Percentiles rank a stretch among this genome's conserved stretches.
Evolutionary conservation across 2,329 filamentous ascomycete species (phyloP).

Genomic region (Colletotrichum incanum): DNA sequence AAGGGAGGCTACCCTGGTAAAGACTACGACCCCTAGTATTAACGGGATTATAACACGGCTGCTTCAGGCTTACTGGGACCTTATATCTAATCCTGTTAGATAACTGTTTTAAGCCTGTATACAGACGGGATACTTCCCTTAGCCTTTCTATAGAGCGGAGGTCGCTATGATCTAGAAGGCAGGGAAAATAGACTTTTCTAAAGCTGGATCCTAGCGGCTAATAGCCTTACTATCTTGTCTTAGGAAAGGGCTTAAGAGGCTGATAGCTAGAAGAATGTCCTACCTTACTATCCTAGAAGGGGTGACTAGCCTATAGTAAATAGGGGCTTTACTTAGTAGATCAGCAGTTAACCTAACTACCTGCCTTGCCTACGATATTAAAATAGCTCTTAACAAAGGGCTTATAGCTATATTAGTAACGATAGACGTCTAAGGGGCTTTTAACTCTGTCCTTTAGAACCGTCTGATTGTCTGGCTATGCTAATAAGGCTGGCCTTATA

Average conservation of each 20-base stretch:
- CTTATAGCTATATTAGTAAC: slow-evolving; percentile 13
- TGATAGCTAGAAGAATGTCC: slow-evolving; percentile 24
- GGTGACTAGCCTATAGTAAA: slow-evolving; percentile 21
- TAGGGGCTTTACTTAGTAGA: slow-evolving; percentile 26
- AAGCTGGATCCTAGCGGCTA: slow-evolving; percentile 22
- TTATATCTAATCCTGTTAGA: not conserved
- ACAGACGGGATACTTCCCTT: slow-evolving; percentile 14
- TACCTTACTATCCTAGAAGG: slow-evolving; percentile 6
- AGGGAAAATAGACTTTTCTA: not conserved
- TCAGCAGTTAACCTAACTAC: slow-evolving; percentile 21
- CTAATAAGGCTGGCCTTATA: slow-evolving; percentile 22
- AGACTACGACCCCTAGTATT: not conserved
- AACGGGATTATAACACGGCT: not conserved
- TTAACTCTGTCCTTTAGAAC: slow-evolving; percentile 28
- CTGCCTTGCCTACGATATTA: slow-evolving; percentile 17
- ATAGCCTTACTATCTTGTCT: slow-evolving; percentile 42
- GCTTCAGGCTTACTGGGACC: not conserved
- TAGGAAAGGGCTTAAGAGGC: slow-evolving; percentile 37
- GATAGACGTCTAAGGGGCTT: slow-evolving; percentile 36
- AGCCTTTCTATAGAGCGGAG: slow-evolving; percentile 25
- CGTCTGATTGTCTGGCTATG: slow-evolving; percentile 21
- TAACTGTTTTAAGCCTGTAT: slow-evolving; percentile 28
- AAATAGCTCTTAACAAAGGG: slow-evolving; percentile 22
- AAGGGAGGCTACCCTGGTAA: not conserved
- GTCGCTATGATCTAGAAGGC: slow-evolving; percentile 38